Percentiles rank a stretch among this genome's conserved stretches.
Evolutionary conservation across 1,139 yeast genomes (phyloP).

Genomic region (Geotrichum klebahnii): DNA sequence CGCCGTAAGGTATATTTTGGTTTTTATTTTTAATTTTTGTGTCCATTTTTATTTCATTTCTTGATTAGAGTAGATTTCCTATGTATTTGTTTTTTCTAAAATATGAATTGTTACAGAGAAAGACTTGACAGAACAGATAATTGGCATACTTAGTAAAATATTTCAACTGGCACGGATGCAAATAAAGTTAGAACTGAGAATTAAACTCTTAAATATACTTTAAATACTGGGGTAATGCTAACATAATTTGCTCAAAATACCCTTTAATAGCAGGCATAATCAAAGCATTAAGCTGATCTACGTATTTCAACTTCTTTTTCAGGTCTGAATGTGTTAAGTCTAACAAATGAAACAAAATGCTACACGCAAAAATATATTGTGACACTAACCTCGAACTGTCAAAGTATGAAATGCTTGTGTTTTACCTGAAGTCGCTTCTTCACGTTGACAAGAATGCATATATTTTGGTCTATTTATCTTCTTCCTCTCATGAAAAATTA

Average conservation of each 20-base stretch:
- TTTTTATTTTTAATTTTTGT: conserved; percentile 2
- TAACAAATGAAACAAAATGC: neutral
- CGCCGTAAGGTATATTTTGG: conserved; percentile 1
- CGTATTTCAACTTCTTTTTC: too few relatives aligned
- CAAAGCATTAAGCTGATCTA: too few relatives aligned
- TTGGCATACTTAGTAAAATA: too few relatives aligned
- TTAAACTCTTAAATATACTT: too few relatives aligned
- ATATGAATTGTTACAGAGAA: neutral
- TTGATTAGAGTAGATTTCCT: neutral
- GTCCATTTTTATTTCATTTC: conserved; percentile 1
- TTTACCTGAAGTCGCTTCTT: neutral
- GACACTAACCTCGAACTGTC: neutral
- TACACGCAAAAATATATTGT: too few relatives aligned
- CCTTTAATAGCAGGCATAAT: too few relatives aligned
- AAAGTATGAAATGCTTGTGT: neutral
- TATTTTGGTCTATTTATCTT: neutral
- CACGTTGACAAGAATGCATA: neutral
- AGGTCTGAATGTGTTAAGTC: too few relatives aligned
- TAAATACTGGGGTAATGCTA: too few relatives aligned
- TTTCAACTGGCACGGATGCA: too few relatives aligned
- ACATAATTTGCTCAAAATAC: too few relatives aligned
- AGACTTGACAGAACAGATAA: too few relatives aligned
- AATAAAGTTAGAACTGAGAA: too few relatives aligned
- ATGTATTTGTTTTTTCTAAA: neutral
- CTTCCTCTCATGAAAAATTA: neutral